phyloP scores from a whole-genome alignment of 2,329 filamentous ascomycete genomes.

The Colletotrichum lini region DNA sequence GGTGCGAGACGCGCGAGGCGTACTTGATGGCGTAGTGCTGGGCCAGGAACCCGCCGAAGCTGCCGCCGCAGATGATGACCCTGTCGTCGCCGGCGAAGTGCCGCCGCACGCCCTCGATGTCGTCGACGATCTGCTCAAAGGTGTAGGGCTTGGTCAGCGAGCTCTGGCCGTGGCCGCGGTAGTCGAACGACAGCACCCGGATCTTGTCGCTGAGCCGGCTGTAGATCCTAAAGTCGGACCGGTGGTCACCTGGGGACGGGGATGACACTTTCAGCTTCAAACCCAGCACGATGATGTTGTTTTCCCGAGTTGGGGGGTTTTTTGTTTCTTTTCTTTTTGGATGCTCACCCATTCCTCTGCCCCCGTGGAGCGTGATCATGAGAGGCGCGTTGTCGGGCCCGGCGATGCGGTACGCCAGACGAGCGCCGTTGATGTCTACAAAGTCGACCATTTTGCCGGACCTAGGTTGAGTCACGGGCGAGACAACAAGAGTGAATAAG shows the following conservation, averaged over 20 bases:
- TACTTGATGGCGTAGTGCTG: conserved; percentile 57
- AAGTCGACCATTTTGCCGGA: conserved; percentile 42
- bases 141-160: conserved; percentile 53
- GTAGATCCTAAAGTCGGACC: conserved; percentile 52
- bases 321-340: too few species aligned
- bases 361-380: conserved; percentile 55
- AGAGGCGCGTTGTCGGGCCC: conserved; percentile 51
- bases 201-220: conserved; percentile 47
- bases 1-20: conserved; percentile 48
- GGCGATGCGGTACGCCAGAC: conserved; percentile 50
- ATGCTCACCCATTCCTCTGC: conserved; percentile 52
- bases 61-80: conserved; percentile 55
- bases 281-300: too few species aligned
- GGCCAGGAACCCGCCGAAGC: conserved; percentile 57
- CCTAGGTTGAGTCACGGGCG: too few species aligned
- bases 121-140: conserved; percentile 55
- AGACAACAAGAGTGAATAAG: neutral
- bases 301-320: too few species aligned
- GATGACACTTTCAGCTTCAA: too few species aligned
- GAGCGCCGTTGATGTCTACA: conserved; percentile 52
- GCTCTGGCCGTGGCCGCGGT: conserved; percentile 54
- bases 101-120: conserved; percentile 51
- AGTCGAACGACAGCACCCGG: conserved; percentile 55
- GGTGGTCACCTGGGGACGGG: conserved; percentile 49
- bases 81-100: conserved; percentile 48